phyloP scores from a whole-genome alignment of 2,329 filamentous ascomycete genomes.

The Phaeophleospora eucalypticola region DNA sequence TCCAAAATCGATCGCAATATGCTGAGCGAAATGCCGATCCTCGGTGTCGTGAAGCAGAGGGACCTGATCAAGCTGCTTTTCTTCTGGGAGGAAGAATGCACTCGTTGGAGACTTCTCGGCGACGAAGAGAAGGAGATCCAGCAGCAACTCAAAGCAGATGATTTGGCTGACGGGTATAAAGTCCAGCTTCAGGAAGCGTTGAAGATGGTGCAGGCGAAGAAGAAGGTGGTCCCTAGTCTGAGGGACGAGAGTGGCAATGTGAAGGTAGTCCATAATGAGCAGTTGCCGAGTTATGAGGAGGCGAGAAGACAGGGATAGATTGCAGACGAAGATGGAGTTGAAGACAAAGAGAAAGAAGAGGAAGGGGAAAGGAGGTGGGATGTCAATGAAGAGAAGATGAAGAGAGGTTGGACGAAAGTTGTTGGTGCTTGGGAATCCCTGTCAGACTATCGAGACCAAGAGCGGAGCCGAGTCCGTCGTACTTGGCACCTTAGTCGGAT shows the following conservation, averaged over 20 bases:
- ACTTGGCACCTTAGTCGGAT: too few species aligned
- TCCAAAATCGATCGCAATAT: slow-evolving; percentile 8
- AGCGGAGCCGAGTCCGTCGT: too few species aligned
- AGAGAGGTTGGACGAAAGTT: too few species aligned
- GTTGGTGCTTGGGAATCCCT: too few species aligned
- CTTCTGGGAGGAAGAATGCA: slow-evolving; percentile 17
- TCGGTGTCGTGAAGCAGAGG: slow-evolving; percentile 13
- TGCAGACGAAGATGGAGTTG: background rate
- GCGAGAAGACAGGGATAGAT: slow-evolving; percentile 2
- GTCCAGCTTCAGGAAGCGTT: slow-evolving; percentile 5
- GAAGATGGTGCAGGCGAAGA: slow-evolving; percentile 7
- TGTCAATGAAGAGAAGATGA: too few species aligned
- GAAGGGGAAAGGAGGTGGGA: too few species aligned
- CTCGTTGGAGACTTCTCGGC: slow-evolving; percentile 9
- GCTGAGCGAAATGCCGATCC: slow-evolving; percentile 12
- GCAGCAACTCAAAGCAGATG: slow-evolving; percentile 1
- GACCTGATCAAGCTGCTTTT: slow-evolving; percentile 17
- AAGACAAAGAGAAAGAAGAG: background rate
- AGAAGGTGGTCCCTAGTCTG: slow-evolving; percentile 10
- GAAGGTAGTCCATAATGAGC: background rate
- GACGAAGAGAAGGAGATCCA: slow-evolving; percentile 9
- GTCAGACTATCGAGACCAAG: too few species aligned
- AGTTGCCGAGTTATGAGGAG: slow-evolving; percentile 15
- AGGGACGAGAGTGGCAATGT: slow-evolving; percentile 13
- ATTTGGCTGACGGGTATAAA: background rate